Conservation (phyloP, 106 monocot genomes). For the Alisma plantagoaquatica region DNA sequence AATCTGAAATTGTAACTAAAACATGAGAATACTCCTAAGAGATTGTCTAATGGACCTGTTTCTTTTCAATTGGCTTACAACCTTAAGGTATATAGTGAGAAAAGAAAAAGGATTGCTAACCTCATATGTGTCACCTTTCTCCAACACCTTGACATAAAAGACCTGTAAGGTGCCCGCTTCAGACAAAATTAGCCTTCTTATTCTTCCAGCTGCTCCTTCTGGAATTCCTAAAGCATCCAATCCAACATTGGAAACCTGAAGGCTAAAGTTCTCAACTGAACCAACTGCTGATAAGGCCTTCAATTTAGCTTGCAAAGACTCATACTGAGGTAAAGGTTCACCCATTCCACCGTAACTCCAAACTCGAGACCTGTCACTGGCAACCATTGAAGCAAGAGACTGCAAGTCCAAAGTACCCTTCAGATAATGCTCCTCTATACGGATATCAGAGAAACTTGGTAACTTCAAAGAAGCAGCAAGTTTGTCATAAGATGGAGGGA, state of each 20-base stretch:
- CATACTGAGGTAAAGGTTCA: conserved; percentile 69
- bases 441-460: conserved; percentile 61
- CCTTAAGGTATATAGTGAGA: neutral
- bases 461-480: conserved; percentile 45
- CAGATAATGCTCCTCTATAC: conserved; percentile 61
- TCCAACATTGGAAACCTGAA: conserved; percentile 59
- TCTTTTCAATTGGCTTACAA: too few species aligned
- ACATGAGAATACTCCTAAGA: too few species aligned
- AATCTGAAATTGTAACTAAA: conserved; percentile 38
- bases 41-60: too few species aligned
- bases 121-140: conserved; percentile 95
- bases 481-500: conserved; percentile 85
- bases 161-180: conserved; percentile 79
- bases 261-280: conserved; percentile 52
- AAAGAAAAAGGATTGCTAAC: conserved; percentile 24
- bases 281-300: conserved; percentile 40
- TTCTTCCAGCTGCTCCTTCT: conserved; percentile 93
- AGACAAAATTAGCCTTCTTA: conserved; percentile 66
- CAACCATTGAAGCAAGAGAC: conserved; percentile 65
- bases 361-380: conserved; percentile 41
- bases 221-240: conserved; percentile 61
- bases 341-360: conserved; percentile 43
- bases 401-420: conserved; percentile 60
- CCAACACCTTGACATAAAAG: conserved; percentile 79
- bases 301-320: conserved; percentile 75